Evolutionary conservation across 176 grass and related monocot species (phyloP), one percentile per base, ranked within the genome.

Genomic region (Coix lacrymajobi): DNA sequence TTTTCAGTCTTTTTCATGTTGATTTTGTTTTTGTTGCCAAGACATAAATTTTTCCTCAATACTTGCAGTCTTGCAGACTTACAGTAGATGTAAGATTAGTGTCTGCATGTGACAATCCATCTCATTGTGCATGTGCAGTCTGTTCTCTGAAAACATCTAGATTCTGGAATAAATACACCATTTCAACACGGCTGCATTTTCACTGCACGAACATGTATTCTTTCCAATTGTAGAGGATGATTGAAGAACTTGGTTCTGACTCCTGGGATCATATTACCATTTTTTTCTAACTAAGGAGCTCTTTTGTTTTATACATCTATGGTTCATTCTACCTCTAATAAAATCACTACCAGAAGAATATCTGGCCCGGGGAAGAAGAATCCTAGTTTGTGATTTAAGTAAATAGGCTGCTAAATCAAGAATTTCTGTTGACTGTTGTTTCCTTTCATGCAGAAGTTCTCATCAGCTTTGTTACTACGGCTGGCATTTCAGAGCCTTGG

Each of bases 401-500:
- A 60, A 37, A 57, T 31, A 66, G 7, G 15, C 2, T 58, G 44
- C 39, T 51, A 64, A 63, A 69, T 25, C 77, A 76, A 6, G 19
- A 70, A 26, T 62, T 86, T 74, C 24, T 68, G 60, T 41, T 90
- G 62, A 83, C 51, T 60, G 4, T 22, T 61, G 39, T 69, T 84
- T 76, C 73, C 24, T 74, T 79, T 68, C 24, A 15, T 93, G 85
- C 89, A 99, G 97, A 96, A 96, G 65, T 91, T 96, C 28, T 96
- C 97, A 3, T 73, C 91, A 65, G 3, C 87, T 72, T 86, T 93
- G 65, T 30, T 99, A 43, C 34, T 92, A 31, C 83, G 93, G 73
- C 89, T 96, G 7, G 97, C 97, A 68, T 99, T 92, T 88, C 97
- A 99, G 80, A 99, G 97, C 82, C 93, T 99, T 34, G 97, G 97